phyloP scores from a whole-genome alignment of 345 rosid species.

The Arabis hirsuta region DNA sequence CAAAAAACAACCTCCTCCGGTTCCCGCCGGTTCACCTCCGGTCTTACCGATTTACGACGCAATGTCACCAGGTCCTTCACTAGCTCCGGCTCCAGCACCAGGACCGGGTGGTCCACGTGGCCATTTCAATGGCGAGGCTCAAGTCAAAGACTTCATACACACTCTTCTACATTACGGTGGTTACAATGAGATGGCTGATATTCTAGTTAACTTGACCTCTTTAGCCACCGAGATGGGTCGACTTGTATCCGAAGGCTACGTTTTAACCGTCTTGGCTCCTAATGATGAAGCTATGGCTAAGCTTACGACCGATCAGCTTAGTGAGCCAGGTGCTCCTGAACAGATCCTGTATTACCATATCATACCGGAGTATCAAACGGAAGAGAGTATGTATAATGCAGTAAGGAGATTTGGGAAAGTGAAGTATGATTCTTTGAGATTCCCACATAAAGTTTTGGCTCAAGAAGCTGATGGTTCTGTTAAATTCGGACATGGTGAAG shows the following conservation, averaged over 20 bases:
- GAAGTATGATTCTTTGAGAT: slow-evolving; percentile 74
- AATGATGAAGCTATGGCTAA: slow-evolving; percentile 99
- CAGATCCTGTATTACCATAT: slow-evolving; percentile 88
- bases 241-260: slow-evolving; percentile 89
- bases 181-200: slow-evolving; percentile 97
- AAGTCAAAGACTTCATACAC: slow-evolving; percentile 89
- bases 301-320: slow-evolving; percentile 82
- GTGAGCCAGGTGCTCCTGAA: slow-evolving; percentile 97
- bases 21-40: slow-evolving; percentile 75
- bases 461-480: slow-evolving; percentile 98
- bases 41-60: slow-evolving; percentile 82
- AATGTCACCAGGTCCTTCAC: slow-evolving; percentile 92
- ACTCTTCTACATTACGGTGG: slow-evolving; percentile 93
- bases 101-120: slow-evolving; percentile 88
- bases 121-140: slow-evolving; percentile 89
- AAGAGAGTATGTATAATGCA: slow-evolving; percentile 97
- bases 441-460: slow-evolving; percentile 85
- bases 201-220: slow-evolving; percentile 86
- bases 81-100: slow-evolving; percentile 96
- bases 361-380: slow-evolving; percentile 95
- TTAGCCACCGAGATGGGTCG: slow-evolving; percentile 95
- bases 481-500: slow-evolving; percentile 77
- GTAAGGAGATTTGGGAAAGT: slow-evolving; percentile 91
- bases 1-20: slow-evolving; percentile 59
- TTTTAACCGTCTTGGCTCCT: slow-evolving; percentile 87